Evolutionary conservation across 305 asterid species (phyloP).

Genomic region (Petunia hybrid): DNA sequence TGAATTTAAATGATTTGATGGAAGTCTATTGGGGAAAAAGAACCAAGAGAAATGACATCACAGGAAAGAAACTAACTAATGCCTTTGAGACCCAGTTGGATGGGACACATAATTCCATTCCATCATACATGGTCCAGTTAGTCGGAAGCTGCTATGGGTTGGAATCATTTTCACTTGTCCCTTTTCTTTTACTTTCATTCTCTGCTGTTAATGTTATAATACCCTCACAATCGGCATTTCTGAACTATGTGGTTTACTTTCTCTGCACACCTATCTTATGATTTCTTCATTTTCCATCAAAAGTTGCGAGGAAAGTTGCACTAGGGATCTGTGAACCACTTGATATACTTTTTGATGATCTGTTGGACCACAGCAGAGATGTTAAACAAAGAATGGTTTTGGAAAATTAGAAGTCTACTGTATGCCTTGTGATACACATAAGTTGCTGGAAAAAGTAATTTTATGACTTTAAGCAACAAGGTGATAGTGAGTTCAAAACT

Average conservation of each 20-base stretch:
- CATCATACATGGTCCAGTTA: background rate
- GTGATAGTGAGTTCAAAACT: background rate
- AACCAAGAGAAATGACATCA: background rate
- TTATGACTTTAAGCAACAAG: background rate
- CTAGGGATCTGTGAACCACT: background rate
- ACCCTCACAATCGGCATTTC: background rate
- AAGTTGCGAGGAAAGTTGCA: background rate
- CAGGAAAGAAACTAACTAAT: background rate
- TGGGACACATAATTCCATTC: background rate
- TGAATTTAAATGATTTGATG: background rate
- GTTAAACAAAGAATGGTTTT: background rate
- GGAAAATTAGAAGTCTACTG: background rate
- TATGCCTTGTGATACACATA: background rate
- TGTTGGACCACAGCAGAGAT: background rate
- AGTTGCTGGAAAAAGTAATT: background rate
- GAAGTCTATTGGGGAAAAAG: background rate
- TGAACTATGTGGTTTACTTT: background rate
- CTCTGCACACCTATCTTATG: background rate
- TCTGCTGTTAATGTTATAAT: background rate
- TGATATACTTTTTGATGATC: background rate
- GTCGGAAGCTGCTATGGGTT: background rate
- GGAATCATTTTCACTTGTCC: background rate
- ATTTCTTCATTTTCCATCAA: too few relatives aligned
- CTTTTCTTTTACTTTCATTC: background rate
- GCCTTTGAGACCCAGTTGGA: background rate